phyloP scores from a whole-genome alignment of 208 protist genomes.

The Leishmania tarentolae region DNA sequence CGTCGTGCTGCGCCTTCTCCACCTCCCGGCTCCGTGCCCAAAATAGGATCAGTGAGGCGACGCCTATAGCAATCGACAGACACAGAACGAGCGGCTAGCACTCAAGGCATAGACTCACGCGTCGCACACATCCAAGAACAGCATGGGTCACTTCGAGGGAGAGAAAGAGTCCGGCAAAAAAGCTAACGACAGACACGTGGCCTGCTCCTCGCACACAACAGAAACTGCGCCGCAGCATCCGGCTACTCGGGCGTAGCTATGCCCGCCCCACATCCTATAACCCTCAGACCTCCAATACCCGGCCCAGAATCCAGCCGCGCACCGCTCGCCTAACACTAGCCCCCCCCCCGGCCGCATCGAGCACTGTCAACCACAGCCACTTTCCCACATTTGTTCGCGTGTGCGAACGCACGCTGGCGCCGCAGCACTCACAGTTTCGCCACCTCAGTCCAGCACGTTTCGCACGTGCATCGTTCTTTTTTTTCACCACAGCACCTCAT shows the following conservation, averaged over 20 bases:
- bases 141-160: neutral
- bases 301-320: neutral
- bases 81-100: neutral
- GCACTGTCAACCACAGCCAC: neutral
- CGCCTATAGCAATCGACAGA: neutral
- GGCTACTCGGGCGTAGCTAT: neutral
- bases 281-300: neutral
- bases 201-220: neutral
- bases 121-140: neutral
- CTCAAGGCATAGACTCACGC: neutral
- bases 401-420: no score
- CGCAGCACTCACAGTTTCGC: neutral
- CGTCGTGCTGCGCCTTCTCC: neutral
- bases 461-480: constrained; percentile 31
- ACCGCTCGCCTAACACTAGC: neutral
- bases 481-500: constrained; percentile 18
- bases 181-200: neutral
- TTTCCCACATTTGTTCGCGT: no score
- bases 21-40: neutral
- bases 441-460: constrained; percentile 30
- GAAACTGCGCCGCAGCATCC: neutral
- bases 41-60: neutral
- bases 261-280: neutral
- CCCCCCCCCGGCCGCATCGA: neutral
- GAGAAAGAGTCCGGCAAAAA: neutral